phyloP scores from a whole-genome alignment of 2,329 filamentous ascomycete species.

The Xylariaceae sp. region DNA sequence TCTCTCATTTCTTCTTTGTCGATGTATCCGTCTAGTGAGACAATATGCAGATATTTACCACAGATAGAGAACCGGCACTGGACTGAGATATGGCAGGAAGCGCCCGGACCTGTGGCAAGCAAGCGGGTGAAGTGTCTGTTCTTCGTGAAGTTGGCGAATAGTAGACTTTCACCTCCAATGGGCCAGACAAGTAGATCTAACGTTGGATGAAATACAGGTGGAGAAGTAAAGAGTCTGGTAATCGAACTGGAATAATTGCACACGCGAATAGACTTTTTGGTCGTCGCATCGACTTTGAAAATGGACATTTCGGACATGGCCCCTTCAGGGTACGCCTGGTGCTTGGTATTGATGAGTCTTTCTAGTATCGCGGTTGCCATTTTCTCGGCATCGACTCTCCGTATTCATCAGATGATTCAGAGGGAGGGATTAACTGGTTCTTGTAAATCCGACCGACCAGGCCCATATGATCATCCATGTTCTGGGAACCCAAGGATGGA shows the following conservation, averaged over 20 bases:
- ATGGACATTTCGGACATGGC: neutral
- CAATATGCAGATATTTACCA: slow-evolving; percentile 1
- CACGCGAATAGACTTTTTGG: neutral
- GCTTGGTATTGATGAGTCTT: neutral
- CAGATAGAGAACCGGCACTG: neutral
- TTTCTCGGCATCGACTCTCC: neutral
- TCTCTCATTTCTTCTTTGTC: neutral
- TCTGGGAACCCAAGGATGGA: neutral
- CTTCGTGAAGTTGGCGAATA: neutral
- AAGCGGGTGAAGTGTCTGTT: neutral
- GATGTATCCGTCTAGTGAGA: neutral
- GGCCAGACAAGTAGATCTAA: neutral
- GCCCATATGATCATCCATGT: neutral
- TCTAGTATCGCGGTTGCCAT: neutral
- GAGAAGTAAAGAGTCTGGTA: neutral
- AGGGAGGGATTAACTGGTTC: neutral
- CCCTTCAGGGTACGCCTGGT: neutral
- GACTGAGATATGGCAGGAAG: neutral
- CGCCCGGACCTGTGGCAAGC: neutral
- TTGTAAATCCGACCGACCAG: neutral
- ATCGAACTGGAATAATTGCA: neutral
- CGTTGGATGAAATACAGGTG: neutral
- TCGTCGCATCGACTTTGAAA: neutral
- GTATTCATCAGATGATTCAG: neutral
- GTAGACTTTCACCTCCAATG: neutral